Conservation (phyloP, 2,329 filamentous ascomycete genomes). For the Alternaria alternata region DNA sequence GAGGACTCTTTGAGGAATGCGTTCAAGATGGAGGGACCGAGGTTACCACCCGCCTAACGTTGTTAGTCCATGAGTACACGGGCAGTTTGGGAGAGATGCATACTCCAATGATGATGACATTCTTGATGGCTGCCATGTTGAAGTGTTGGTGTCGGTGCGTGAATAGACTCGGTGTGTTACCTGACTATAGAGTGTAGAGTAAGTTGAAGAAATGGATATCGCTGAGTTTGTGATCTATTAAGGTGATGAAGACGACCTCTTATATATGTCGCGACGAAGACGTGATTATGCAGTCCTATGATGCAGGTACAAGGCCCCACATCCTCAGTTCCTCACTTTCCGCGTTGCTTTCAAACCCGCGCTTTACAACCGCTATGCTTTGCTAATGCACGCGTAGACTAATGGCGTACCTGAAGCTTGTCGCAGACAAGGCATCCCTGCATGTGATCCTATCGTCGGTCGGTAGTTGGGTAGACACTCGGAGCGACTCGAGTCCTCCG, state of each 20-base stretch:
- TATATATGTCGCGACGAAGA: conserved; percentile 22
- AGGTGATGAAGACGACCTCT: not conserved
- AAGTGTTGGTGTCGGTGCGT: conserved; percentile 3
- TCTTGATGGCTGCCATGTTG: conserved; percentile 50
- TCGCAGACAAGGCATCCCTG: not conserved
- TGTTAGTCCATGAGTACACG: conserved; percentile 12
- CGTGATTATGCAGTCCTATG: conserved; percentile 15
- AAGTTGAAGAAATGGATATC: not conserved
- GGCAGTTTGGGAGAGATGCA: conserved; percentile 13
- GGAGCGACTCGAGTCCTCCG: not conserved
- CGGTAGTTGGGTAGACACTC: not conserved
- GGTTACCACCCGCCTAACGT: conserved; percentile 50
- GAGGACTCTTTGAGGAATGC: conserved; percentile 51
- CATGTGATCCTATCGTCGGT: not conserved
- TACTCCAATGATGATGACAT: conserved; percentile 56
- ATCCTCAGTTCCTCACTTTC: conserved; percentile 4
- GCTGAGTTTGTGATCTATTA: not conserved
- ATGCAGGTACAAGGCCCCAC: conserved; percentile 16
- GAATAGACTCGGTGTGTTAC: not conserved
- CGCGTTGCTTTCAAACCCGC: conserved; percentile 6
- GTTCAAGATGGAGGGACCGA: conserved; percentile 54
- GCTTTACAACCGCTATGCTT: not conserved
- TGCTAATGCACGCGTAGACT: conserved; percentile 1
- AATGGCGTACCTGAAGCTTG: not conserved
- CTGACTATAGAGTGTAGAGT: not conserved